Base-by-base conservation (phyloP, 1,139 yeast species). In the Debaryomyces nepalensis region DNA sequence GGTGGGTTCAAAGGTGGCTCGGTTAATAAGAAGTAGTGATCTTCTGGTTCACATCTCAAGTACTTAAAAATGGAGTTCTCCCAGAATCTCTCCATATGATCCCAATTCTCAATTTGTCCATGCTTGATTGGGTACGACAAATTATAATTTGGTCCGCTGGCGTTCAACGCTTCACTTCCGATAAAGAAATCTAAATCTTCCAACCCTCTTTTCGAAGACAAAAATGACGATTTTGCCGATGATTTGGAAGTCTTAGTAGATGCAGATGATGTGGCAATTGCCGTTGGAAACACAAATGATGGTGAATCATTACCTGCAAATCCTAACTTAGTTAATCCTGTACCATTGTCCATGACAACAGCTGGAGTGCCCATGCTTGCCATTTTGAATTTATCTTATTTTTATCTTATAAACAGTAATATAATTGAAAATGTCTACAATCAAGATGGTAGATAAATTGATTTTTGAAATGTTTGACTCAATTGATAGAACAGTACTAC, bases 1-100 rank as follows among this genome's bases (percentile, higher is more conserved):
- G 99, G 98, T 12, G 99, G 97, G 60, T 95, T 95, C 57, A 95
- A 79, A 22, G 99, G 99, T 11, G 99, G 99, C 69, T 93, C 99
- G 40, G 99, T 93, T 54, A 93, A 71, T 48, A 93, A 74, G 66
- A 93, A 93, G 64, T 89, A 89, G 60, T 93, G 99, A 66, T 93
- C 99, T 64, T 93, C 99, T 5, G 99, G 99, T 66, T 93, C 99
- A 63, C 98, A 90, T 66, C 97, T 82, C 57, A 93, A 77, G 64
- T 93, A 93, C 68, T 93, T 91, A 74, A 93, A 93, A 58, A 93
- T 91, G 33, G 97, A 88, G 59, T 87, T 87, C 63, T 93, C 98
- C 99, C 99, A 93, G 66, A 90, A 91, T 61, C 99, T 78, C 66
- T 93, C 99, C 99, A 93, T 93, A 63, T 93, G 97, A 69, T 95